These are phyloP conservation scores for Hemisphaericaspora nanyangensis DNA, from an alignment of 805 yeast genomes.

Conservation along the genomic window DNA sequence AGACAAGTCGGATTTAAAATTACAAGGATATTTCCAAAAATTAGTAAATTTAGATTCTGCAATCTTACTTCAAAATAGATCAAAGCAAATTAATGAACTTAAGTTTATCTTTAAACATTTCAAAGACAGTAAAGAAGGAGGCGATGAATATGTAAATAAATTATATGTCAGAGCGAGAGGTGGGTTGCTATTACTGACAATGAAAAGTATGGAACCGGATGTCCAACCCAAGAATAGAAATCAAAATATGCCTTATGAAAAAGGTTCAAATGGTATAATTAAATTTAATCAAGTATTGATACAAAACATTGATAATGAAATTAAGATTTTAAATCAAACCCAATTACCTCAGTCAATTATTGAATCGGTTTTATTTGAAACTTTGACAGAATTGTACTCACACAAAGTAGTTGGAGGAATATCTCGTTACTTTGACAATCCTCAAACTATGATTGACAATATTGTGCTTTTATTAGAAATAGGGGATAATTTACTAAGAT, in stretches of 20 bases:
- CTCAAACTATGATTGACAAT: conserved; percentile 15
- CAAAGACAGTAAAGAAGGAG: conserved; percentile 15
- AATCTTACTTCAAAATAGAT: conserved; percentile 23
- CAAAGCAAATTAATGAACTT: conserved; percentile 31
- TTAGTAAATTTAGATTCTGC: conserved; percentile 3
- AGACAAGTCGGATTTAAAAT: conserved; percentile 50
- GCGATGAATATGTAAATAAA: conserved; percentile 13
- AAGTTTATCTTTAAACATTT: conserved; percentile 46
- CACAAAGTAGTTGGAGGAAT: not conserved
- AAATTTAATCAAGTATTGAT: conserved; percentile 51
- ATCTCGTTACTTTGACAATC: conserved; percentile 10
- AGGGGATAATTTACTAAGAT: conserved; percentile 38
- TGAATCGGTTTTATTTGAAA: not conserved
- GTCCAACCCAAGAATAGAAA: conserved; percentile 38
- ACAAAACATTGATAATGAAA: conserved; percentile 48
- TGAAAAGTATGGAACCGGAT: conserved; percentile 45
- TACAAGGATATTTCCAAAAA: conserved; percentile 35
- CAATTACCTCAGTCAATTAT: conserved; percentile 2
- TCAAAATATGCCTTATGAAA: conserved; percentile 48
- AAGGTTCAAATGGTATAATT: conserved; percentile 57
- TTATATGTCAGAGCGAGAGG: conserved; percentile 20
- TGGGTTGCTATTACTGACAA: conserved; percentile 33
- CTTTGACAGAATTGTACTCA: not conserved
- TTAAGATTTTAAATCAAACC: conserved; percentile 39
- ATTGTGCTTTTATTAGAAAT: conserved; percentile 36